Evolutionary conservation across 768 basidiomycete species (phyloP), one percentile per base, ranked within the genome.

Genomic region (Pleurotus cornucopiae): DNA sequence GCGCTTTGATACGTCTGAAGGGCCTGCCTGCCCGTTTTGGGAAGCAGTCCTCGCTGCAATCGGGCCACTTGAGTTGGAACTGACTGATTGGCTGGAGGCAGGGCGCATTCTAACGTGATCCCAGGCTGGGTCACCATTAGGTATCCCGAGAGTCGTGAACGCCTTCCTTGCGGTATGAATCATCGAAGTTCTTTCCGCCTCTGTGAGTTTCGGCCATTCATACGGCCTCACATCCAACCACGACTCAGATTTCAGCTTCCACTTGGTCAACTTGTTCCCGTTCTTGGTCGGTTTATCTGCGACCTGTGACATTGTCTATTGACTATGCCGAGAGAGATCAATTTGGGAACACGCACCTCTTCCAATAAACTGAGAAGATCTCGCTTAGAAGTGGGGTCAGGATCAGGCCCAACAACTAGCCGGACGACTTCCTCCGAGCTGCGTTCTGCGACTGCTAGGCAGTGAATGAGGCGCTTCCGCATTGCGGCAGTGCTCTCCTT

Each of bases 141-240:
- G 80, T 58, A 89, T 81, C 21, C 76, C 76, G 52, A 88, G 69
- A 25, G 64, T 66, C 34, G 68, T 71, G 62, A 86, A 75, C 0
- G 70, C 77, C 13, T 69, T 59, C 46, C 84, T 76, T 1, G 82
- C 85, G 25, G 74, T 71, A 40, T 80, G 76, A 6, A 81, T 76
- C 66, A 89, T 71, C n/a, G 58, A 62, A 6, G 69, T 71, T 4
- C 80, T 76, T 45, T 84, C 80, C 2, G 70, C 48, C 25, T 80
- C 78, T 2, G 72, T 71, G 23, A 86, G 71, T 25, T 71, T 72
- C 0, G 76, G 71, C 76, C 80, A 87, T 58, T 83, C 85, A 56
- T 76, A 83, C 0, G 89, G 89, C 5, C 86, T 82, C 21, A 89
- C 84, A 62, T 90, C 84, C 34, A 73, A 73, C 88, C 88, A 91